These are phyloP conservation scores for Firmiana major DNA, from an alignment of 345 rosid genomes.

Conservation along the genomic window DNA sequence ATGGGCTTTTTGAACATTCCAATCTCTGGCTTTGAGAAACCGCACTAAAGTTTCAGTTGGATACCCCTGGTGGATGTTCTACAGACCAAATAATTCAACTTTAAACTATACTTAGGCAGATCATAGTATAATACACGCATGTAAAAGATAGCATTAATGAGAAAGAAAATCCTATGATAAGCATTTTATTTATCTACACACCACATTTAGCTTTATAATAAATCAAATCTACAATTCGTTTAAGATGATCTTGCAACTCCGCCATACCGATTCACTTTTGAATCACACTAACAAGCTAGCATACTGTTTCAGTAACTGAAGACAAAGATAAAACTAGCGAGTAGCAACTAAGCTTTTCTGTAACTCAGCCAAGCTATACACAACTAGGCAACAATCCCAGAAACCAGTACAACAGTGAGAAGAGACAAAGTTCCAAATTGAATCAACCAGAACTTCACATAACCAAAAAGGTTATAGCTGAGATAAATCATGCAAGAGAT, in stretches of 20 bases:
- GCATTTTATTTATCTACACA: background rate
- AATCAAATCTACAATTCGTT: background rate
- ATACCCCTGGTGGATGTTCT: conserved; percentile 92
- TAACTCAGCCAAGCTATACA: background rate
- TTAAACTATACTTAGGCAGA: background rate
- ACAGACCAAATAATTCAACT: conserved; percentile 23
- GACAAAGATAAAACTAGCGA: background rate
- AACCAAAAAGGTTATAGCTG: background rate
- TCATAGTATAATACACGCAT: background rate
- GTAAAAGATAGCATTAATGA: background rate
- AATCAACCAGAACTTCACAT: background rate
- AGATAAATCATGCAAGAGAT: background rate
- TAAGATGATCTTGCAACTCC: background rate
- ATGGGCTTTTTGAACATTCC: conserved; percentile 82
- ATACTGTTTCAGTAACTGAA: background rate
- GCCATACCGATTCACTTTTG: background rate
- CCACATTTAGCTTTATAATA: background rate
- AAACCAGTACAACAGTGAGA: background rate
- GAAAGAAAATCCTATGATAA: background rate
- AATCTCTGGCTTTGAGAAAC: conserved; percentile 90
- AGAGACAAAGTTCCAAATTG: background rate
- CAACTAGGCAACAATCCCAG: background rate
- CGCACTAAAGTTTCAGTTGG: conserved; percentile 63
- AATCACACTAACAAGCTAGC: background rate
- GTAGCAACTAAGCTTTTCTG: background rate